phyloP scores from a whole-genome alignment of 2,329 filamentous ascomycete genomes.

The Thielaviopsis populi region DNA sequence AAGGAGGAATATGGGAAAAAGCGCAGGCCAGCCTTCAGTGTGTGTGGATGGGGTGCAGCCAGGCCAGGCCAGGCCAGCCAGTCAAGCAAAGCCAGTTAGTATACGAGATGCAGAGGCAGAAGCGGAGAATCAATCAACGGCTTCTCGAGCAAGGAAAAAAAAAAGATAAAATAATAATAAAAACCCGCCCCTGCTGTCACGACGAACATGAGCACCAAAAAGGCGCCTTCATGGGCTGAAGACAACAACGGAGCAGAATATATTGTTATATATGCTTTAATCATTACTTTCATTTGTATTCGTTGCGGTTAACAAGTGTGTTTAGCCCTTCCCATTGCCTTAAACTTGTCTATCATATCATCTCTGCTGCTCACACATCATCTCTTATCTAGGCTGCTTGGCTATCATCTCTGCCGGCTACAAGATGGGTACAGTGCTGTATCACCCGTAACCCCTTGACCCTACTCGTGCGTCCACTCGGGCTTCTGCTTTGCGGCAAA shows the following conservation, averaged over 20 bases:
- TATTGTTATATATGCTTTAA: background rate
- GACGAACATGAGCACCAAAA: background rate
- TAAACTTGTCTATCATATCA: too few species aligned
- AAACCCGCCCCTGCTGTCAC: background rate
- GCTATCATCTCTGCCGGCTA: background rate
- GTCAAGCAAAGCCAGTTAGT: background rate
- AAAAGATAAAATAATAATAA: background rate
- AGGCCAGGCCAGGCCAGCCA: background rate
- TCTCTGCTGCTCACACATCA: too few species aligned
- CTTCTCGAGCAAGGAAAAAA: background rate
- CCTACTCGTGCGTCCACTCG: constrained; percentile 55
- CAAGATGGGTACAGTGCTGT: background rate
- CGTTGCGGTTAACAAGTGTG: background rate
- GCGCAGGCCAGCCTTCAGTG: background rate
- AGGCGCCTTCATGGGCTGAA: background rate
- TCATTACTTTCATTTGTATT: background rate
- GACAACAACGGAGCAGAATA: background rate
- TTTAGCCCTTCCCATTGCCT: background rate
- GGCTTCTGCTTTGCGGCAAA: constrained; percentile 92
- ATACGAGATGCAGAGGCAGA: background rate
- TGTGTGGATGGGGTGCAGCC: background rate
- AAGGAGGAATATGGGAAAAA: background rate
- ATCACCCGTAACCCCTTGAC: background rate
- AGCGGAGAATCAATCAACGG: background rate
- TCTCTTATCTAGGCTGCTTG: too few species aligned